Conservation (phyloP, 306 rosid genomes). For the Oxytropis ochrocephala region DNA sequence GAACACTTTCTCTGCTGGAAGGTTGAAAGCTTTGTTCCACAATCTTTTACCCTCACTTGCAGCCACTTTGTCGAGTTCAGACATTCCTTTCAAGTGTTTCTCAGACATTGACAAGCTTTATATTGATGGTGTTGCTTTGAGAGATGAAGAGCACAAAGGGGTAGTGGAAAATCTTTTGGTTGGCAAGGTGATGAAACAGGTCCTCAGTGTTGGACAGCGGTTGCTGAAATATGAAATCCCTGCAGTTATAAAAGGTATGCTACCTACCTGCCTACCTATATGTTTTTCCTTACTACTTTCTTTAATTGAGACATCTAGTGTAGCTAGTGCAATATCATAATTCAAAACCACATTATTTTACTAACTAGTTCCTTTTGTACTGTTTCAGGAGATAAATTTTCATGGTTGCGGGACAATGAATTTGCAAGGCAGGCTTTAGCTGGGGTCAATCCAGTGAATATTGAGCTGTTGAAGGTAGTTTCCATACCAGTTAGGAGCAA, state of each 20-base stretch:
- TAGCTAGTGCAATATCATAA: neutral
- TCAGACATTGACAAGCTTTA: constrained; percentile 88
- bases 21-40: constrained; percentile 88
- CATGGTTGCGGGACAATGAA: constrained; percentile 89
- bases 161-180: constrained; percentile 20
- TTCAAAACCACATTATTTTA: neutral
- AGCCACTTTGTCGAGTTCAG: constrained; percentile 69
- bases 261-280: neutral
- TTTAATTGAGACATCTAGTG: neutral
- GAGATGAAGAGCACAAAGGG: constrained; percentile 48
- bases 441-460: constrained; percentile 88
- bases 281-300: neutral
- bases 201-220: constrained; percentile 44
- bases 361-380: neutral
- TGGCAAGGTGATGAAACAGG: constrained; percentile 52
- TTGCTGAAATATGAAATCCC: constrained; percentile 79
- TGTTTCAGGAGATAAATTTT: constrained; percentile 67
- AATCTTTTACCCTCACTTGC: constrained; percentile 80
- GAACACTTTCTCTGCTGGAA: constrained; percentile 73
- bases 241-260: constrained; percentile 58
- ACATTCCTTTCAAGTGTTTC: constrained; percentile 74
- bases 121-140: constrained; percentile 58
- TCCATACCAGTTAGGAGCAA: constrained; percentile 10
- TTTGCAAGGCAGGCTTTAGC: constrained; percentile 89
- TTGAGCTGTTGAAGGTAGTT: constrained; percentile 76